Conservation (phyloP, 1,139 yeast species). For the Protomyces lactucae-debilis region DNA sequence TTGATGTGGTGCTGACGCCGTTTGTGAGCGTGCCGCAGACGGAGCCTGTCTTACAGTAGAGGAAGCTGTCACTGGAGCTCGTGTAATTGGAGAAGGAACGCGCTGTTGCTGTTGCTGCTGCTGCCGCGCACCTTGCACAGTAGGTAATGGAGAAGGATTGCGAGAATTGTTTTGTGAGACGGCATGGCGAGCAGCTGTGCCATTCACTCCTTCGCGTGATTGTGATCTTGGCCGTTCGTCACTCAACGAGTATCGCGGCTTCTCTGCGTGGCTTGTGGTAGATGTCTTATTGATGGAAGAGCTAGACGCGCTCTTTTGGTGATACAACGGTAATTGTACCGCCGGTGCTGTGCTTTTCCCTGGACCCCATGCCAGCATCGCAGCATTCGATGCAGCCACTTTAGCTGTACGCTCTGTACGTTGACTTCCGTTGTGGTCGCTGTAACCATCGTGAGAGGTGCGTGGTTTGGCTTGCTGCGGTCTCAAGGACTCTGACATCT, state of each 20-base stretch:
- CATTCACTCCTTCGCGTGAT: slow-evolving; percentile 6
- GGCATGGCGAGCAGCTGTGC: slow-evolving; percentile 1
- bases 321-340: neutral
- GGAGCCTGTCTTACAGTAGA: neutral
- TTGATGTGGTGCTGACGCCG: neutral
- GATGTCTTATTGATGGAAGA: slow-evolving; percentile 10
- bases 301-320: slow-evolving; percentile 6
- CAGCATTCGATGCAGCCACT: slow-evolving; percentile 25
- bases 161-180: slow-evolving; percentile 2
- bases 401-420: slow-evolving; percentile 15
- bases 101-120: neutral
- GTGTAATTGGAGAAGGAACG: slow-evolving; percentile 5
- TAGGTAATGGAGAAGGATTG: slow-evolving; percentile 22
- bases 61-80: neutral
- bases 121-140: neutral
- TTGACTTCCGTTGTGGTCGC: neutral
- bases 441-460: slow-evolving; percentile 3
- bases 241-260: slow-evolving; percentile 15
- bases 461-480: slow-evolving; percentile 7
- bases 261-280: slow-evolving; percentile 1
- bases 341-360: neutral
- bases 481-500: slow-evolving; percentile 21
- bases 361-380: slow-evolving; percentile 28
- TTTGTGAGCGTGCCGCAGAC: neutral
- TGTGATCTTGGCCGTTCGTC: slow-evolving; percentile 2